These are phyloP conservation scores for Crucihimalaya himalaica DNA, from an alignment of 345 rosid genomes.

Conservation along the genomic window DNA sequence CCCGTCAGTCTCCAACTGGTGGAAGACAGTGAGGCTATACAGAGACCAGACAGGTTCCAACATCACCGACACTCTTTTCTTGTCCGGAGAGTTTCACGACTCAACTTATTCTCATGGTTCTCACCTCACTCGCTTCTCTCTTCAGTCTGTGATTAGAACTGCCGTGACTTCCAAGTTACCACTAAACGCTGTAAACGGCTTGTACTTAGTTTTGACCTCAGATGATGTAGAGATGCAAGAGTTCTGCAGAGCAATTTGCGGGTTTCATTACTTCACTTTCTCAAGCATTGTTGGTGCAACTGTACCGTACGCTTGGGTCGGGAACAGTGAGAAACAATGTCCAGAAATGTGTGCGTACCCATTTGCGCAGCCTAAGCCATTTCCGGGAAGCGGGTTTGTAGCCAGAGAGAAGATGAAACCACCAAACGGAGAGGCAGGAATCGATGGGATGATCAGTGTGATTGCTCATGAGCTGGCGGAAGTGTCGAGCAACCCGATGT, in stretches of 20 bases:
- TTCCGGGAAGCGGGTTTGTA: conserved; percentile 57
- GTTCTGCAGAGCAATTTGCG: conserved; percentile 88
- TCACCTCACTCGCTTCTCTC: conserved; percentile 70
- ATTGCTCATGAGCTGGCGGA: conserved; percentile 93
- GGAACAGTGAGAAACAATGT: conserved; percentile 74
- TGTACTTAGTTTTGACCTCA: conserved; percentile 74
- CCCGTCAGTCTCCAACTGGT: conserved; percentile 91
- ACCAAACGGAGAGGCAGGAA: conserved; percentile 83
- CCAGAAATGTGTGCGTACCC: conserved; percentile 94
- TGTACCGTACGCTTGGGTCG: conserved; percentile 93
- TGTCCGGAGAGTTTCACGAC: conserved; percentile 86
- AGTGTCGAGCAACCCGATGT: conserved; percentile 86
- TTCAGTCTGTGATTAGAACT: conserved; percentile 79
- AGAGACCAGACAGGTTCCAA: conserved; percentile 82
- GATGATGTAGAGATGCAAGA: conserved; percentile 91
- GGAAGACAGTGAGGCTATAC: conserved; percentile 81
- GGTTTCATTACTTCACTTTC: conserved; percentile 95
- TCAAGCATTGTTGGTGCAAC: conserved; percentile 92
- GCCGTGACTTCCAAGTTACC: conserved; percentile 73
- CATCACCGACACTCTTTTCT: conserved; percentile 49
- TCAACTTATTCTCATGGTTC: conserved; percentile 90
- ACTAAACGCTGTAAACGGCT: conserved; percentile 63
- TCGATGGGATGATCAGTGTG: conserved; percentile 97
- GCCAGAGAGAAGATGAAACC: conserved; percentile 50
- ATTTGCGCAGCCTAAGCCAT: conserved; percentile 64